phyloP scores from a whole-genome alignment of 2,329 filamentous ascomycete species.

The Talaromyces islandicus region DNA sequence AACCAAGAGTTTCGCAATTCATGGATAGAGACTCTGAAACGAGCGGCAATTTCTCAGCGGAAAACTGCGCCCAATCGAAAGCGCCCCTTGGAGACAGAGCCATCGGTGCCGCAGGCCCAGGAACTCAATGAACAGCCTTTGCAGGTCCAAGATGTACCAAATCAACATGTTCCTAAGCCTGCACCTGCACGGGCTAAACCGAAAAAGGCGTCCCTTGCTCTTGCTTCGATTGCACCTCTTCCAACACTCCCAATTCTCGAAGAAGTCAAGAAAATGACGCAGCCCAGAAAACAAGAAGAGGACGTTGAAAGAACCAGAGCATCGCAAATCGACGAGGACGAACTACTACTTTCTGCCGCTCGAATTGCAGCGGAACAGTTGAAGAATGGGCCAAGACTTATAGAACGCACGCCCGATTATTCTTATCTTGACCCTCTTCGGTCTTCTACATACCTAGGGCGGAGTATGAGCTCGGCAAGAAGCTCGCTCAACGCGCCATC shows the following conservation, averaged over 20 bases:
- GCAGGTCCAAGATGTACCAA: neutral
- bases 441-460: conserved; percentile 22
- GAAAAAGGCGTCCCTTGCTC: conserved; percentile 23
- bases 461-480: conserved; percentile 19
- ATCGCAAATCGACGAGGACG: conserved; percentile 34
- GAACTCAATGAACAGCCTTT: neutral
- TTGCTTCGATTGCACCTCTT: conserved; percentile 24
- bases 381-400: conserved; percentile 28
- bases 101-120: conserved; percentile 5
- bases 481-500: conserved; percentile 21
- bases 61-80: conserved; percentile 20
- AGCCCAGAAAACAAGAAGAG: conserved; percentile 16
- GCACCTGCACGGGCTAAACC: conserved; percentile 2
- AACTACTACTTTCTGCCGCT: conserved; percentile 35
- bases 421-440: conserved; percentile 19
- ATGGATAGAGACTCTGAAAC: conserved; percentile 14
- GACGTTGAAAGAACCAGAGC: conserved; percentile 17
- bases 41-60: conserved; percentile 20
- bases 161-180: conserved; percentile 3
- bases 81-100: conserved; percentile 19
- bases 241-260: conserved; percentile 32
- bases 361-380: conserved; percentile 36
- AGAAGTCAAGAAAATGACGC: conserved; percentile 20
- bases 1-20: conserved; percentile 5
- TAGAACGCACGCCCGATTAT: conserved; percentile 19